Evolutionary conservation across 2,329 filamentous ascomycete genomes (phyloP), one percentile per base, ranked within the genome.

Genomic region (Ophiostoma sp.): DNA sequence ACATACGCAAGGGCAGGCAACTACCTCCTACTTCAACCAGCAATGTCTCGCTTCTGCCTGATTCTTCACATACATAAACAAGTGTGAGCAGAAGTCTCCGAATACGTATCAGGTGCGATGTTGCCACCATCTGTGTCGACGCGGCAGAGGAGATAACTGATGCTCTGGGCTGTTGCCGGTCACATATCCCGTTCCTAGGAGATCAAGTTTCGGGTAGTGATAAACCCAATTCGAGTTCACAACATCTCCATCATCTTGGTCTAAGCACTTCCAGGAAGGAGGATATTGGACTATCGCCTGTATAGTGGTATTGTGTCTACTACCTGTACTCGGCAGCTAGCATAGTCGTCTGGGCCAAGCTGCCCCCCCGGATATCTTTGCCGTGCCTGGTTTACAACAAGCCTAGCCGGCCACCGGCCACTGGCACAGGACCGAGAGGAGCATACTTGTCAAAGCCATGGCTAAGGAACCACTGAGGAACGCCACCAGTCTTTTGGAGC

Each of bases 371-470:
- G 49, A 55, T 55, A 18, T 55, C 8, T 55, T 55, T 27, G 49
- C 27, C 18, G 27, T 27, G n/a, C 27, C 49, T 27, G 49, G 27
- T 36, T 5, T 55, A 11, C 49, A 55, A 4, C 49, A 55, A 27
- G 49, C 49, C n/a, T 55, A 18, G 16, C 49, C 49, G 14, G 49
- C 49, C 2, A 86, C 81, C 0, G 87, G 74, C 27, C 49, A 76
- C 77, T 0, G 84, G 84, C 0, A 27, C 27, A 27, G 27, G 27
- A 2, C 27, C 27, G 27, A 27, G 27, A 27, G 27, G 27, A 27
- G 82, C 82, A 71, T 79, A 86, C 0, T 79, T 83, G 71, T 87
- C 84, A 67, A 87, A 87, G 0, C 83, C 82, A 71, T 87, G 86
- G 16, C 78, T 80, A 71, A 85, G 87, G 0, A 81, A 79, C 81